Evolutionary conservation across 2,329 filamentous ascomycete species (phyloP), one percentile per base, ranked within the genome.

Genomic region (Alternaria longipes): DNA sequence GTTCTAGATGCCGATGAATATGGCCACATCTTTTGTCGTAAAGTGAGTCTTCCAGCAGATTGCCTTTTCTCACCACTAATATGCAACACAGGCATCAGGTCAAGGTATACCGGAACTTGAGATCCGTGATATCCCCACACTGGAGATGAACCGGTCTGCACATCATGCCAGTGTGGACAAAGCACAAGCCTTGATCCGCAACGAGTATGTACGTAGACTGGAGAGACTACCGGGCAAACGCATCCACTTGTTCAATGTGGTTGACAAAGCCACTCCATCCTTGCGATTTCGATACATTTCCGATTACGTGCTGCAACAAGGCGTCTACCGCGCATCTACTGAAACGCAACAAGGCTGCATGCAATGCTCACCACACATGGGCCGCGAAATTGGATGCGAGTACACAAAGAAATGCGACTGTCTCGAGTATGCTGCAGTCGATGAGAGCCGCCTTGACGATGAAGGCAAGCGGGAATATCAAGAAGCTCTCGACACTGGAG

Each of bases 221-320:
- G 26, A 65, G n/a, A 45, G 64, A 57, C 41, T 79, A 20, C 64
- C 72, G 56, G 72, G 42, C 18, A 71, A 72, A 4, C 65, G 65
- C 0, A 84, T 93, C 26, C 86, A 86, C 0, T 84, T 94, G 1
- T 79, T 89, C 53, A 94, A 94, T 72, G 80, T 83, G 0, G 78
- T 86, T 2, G 89, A 91, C 66, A 78, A 83, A 2, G 59, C 82
- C 69, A 66, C 83, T 68, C 85, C 84, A 0, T 88, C 90, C 0
- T 78, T 86, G 0, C 80, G 85, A 40, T 96, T 95, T 68, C 82
- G 82, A 0, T 94, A 94, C 74, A 89, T 93, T 54, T 81, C 89
- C 7, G 78, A 84, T 1, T 89, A 87, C 9, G 80, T 90, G 4
- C 81, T 91, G 9, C 45, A 50, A 6, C 68, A 84, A 1, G 90